phyloP scores from a whole-genome alignment of 1,284 basidiomycete genomes.

The Sanguinoderma infundibulare region DNA sequence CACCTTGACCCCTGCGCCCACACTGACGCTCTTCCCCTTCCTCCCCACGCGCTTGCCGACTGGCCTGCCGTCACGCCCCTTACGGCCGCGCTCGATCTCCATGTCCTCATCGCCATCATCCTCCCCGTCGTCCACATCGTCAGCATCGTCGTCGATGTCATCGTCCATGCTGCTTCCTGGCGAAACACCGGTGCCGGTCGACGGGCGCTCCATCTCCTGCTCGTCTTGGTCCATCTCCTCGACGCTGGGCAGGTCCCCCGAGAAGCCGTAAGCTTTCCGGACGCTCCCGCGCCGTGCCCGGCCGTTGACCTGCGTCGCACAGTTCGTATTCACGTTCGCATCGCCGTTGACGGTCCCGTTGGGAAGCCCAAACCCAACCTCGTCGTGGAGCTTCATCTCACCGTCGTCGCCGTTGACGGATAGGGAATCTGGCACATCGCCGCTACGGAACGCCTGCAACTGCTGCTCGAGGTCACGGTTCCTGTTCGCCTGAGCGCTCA shows the following conservation, averaged over 20 bases:
- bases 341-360: slow-evolving; percentile 12
- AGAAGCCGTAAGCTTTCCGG: slow-evolving; percentile 29
- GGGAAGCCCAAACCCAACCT: slow-evolving; percentile 29
- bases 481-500: slow-evolving; percentile 74
- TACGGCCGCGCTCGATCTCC: slow-evolving; percentile 34
- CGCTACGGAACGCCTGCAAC: slow-evolving; percentile 50
- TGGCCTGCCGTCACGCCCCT: slow-evolving; percentile 35
- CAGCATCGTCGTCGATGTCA: slow-evolving; percentile 26
- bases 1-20: slow-evolving; percentile 34
- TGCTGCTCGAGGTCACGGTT: slow-evolving; percentile 78
- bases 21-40: slow-evolving; percentile 27
- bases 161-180: slow-evolving; percentile 28
- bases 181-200: slow-evolving; percentile 29
- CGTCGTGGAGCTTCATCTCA: slow-evolving; percentile 38
- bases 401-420: slow-evolving; percentile 26
- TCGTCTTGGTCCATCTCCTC: slow-evolving; percentile 37
- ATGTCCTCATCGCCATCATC: slow-evolving; percentile 27
- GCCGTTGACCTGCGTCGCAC: slow-evolving; percentile 2
- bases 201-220: slow-evolving; percentile 34
- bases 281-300: slow-evolving; percentile 23
- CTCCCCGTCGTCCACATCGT: slow-evolving; percentile 26
- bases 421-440: slow-evolving; percentile 8
- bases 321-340: slow-evolving; percentile 3
- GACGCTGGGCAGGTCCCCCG: slow-evolving; percentile 36
- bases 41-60: slow-evolving; percentile 29